Evolutionary conservation across 2,329 filamentous ascomycete species (phyloP).

Genomic region (Penicillium rolfsii): DNA sequence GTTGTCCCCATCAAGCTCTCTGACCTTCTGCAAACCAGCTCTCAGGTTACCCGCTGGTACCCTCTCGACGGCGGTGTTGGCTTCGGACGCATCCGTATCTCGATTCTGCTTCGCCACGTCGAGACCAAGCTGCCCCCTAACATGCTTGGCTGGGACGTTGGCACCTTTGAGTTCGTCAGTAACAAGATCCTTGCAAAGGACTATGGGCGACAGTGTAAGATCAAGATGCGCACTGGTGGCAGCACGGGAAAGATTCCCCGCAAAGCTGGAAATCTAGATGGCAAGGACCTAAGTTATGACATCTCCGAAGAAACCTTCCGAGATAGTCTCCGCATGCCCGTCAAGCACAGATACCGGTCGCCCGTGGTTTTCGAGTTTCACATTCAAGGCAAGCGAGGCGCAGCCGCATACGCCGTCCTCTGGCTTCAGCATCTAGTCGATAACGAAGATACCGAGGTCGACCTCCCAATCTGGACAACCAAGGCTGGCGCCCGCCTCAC

Average conservation of each 20-base stretch:
- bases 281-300: conserved; percentile 65
- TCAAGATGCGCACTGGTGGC: conserved; percentile 82
- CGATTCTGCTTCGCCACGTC: conserved; percentile 84
- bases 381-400: conserved; percentile 66
- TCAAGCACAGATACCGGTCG: conserved; percentile 86
- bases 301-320: conserved; percentile 55
- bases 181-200: conserved; percentile 67
- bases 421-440: conserved; percentile 88
- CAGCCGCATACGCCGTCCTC: conserved; percentile 75
- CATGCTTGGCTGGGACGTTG: conserved; percentile 92
- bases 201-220: conserved; percentile 66
- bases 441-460: conserved; percentile 73
- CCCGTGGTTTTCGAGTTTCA: conserved; percentile 89
- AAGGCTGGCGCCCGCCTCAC: conserved; percentile 73
- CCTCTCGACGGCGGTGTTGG: conserved; percentile 94
- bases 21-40: conserved; percentile 83
- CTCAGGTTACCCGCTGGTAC: conserved; percentile 89
- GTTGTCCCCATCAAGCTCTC: conserved; percentile 86
- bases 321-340: conserved; percentile 72
- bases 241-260: conserved; percentile 72
- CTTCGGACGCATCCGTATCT: conserved; percentile 86
- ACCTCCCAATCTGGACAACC: conserved; percentile 90
- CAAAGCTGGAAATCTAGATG: conserved; percentile 62
- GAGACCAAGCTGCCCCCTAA: conserved; percentile 82
- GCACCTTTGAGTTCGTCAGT: conserved; percentile 85